Conservation (phyloP, 208 protist species). For the Borovskyia barvae region DNA sequence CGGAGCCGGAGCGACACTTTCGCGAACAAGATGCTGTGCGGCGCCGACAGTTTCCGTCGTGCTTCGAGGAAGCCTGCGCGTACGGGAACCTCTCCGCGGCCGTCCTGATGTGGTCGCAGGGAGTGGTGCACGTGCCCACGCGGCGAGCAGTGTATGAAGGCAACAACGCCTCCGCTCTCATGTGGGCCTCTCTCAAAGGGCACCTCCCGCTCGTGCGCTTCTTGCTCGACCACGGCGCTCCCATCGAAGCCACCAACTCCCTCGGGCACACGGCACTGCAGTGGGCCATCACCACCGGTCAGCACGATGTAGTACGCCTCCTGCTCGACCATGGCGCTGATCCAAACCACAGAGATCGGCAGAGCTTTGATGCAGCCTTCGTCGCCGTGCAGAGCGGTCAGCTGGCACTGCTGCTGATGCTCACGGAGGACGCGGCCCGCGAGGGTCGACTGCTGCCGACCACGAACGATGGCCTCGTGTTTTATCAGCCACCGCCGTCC, state of each 20-base stretch:
- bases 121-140: slow-evolving; percentile 32
- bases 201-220: slow-evolving; percentile 68
- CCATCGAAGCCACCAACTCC: slow-evolving; percentile 34
- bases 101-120: slow-evolving; percentile 59
- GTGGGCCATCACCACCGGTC: slow-evolving; percentile 49
- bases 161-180: slow-evolving; percentile 59
- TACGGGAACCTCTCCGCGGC: slow-evolving; percentile 54
- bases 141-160: slow-evolving; percentile 43
- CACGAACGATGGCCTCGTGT: slow-evolving; percentile 14
- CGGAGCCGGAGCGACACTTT: slow-evolving; percentile 4
- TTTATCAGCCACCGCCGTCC: slow-evolving; percentile 18
- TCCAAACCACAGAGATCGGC: slow-evolving; percentile 38
- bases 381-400: slow-evolving; percentile 50
- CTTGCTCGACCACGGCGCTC: slow-evolving; percentile 58
- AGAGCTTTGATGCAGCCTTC: slow-evolving; percentile 66
- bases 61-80: slow-evolving; percentile 62
- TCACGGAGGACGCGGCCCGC: slow-evolving; percentile 40
- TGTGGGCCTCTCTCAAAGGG: slow-evolving; percentile 64
- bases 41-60: slow-evolving; percentile 38
- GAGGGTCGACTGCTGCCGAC: slow-evolving; percentile 18
- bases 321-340: slow-evolving; percentile 75
- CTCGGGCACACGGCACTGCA: slow-evolving; percentile 69
- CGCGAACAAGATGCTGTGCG: slow-evolving; percentile 25
- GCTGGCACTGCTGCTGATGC: slow-evolving; percentile 52
- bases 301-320: slow-evolving; percentile 46